These are phyloP conservation scores for Aspergillus versicolor DNA, from an alignment of 2,329 filamentous ascomycete genomes.

Conservation along the genomic window DNA sequence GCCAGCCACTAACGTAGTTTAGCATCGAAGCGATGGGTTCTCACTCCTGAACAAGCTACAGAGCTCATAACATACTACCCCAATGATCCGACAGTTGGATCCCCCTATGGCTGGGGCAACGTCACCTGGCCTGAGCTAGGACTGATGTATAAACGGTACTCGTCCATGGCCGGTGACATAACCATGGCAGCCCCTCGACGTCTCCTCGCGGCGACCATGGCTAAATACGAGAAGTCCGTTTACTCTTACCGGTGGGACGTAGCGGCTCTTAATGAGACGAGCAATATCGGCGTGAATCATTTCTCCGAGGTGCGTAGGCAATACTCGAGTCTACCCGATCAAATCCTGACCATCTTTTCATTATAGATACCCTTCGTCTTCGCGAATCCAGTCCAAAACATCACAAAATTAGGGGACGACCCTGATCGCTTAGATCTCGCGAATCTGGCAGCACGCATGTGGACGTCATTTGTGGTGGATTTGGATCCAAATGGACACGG, in stretches of 20 bases:
- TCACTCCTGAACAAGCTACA: conserved; percentile 28
- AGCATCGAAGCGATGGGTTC: conserved; percentile 30
- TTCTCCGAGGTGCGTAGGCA: conserved; percentile 27
- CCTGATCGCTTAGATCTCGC: conserved; percentile 26
- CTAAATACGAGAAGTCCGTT: conserved; percentile 17
- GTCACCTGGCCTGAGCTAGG: conserved; percentile 27
- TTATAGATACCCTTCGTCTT: conserved; percentile 32
- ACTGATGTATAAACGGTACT: conserved; percentile 31
- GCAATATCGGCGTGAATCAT: conserved; percentile 29
- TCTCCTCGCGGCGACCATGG: conserved; percentile 28
- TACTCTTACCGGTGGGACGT: conserved; percentile 34
- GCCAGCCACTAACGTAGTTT: conserved; percentile 7
- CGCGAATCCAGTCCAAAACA: conserved; percentile 29
- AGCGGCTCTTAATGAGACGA: conserved; percentile 25
- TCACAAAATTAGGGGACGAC: conserved; percentile 27
- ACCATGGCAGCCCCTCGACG: conserved; percentile 30
- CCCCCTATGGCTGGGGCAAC: conserved; percentile 44
- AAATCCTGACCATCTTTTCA: not conserved
- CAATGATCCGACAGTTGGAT: conserved; percentile 47
- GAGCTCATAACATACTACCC: conserved; percentile 53
- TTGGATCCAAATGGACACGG: conserved; percentile 30
- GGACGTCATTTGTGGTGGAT: conserved; percentile 30
- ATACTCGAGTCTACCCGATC: no score
- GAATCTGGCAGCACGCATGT: conserved; percentile 32
- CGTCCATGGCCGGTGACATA: conserved; percentile 31